These are phyloP conservation scores for Boletus bicolor DNA, from an alignment of 768 basidiomycete species.

Conservation along the genomic window DNA sequence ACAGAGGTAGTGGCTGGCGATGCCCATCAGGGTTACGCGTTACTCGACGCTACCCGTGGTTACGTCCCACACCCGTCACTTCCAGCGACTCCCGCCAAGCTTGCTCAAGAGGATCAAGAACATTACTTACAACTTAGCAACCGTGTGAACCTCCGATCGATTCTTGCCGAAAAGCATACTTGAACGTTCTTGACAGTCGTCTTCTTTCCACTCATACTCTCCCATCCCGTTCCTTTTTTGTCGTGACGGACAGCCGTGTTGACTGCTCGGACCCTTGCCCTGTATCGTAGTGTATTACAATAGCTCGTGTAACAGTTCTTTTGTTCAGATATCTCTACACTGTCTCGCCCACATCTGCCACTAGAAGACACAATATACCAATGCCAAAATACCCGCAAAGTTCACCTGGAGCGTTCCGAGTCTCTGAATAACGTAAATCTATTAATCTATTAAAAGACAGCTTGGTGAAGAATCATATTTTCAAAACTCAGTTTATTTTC, in stretches of 20 bases:
- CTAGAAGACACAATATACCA: neutral
- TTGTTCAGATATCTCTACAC: neutral
- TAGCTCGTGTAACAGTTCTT: neutral
- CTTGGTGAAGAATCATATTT: too few relatives aligned
- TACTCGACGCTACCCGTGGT: slow-evolving; percentile 22
- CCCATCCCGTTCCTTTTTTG: neutral
- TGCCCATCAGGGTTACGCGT: slow-evolving; percentile 20
- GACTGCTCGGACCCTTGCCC: neutral
- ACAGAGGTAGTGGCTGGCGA: slow-evolving; percentile 20
- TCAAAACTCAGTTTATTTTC: neutral
- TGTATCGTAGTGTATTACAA: slow-evolving; percentile 3
- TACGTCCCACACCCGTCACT: slow-evolving; percentile 21
- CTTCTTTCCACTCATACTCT: neutral
- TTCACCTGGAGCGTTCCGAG: neutral
- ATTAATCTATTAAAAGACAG: neutral
- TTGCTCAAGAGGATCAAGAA: slow-evolving; percentile 14
- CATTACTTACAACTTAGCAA: slow-evolving; percentile 7
- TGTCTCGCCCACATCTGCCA: neutral
- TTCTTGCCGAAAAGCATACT: neutral
- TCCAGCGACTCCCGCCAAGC: neutral
- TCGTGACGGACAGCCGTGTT: neutral
- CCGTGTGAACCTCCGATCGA: slow-evolving; percentile 11
- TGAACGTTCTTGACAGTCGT: neutral
- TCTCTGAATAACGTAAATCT: neutral
- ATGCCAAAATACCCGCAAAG: neutral